Evolutionary conservation across 2,329 filamentous ascomycete genomes (phyloP).

Genomic region (Metarhizium sp.): DNA sequence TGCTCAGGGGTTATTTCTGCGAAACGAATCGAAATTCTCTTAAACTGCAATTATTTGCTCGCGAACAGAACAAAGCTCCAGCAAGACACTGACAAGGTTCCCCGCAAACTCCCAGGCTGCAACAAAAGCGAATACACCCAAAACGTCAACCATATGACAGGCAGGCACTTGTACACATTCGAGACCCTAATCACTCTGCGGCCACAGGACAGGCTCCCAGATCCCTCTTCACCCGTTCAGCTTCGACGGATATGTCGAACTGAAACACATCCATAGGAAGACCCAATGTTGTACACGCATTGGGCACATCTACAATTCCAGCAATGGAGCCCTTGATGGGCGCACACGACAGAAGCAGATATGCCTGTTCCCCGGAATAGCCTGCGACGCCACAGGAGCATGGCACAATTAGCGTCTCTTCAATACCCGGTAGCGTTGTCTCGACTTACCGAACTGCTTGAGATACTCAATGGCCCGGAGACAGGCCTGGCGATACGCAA

Average conservation of each 20-base stretch:
- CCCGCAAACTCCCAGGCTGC: no score
- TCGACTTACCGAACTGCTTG: constrained; percentile 20
- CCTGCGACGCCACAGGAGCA: constrained; percentile 28
- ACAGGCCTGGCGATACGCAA: constrained; percentile 77
- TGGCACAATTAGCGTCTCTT: neutral
- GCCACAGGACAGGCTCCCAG: constrained; percentile 13
- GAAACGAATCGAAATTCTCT: neutral
- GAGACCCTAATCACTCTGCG: neutral
- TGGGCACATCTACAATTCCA: constrained; percentile 84
- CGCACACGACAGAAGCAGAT: constrained; percentile 75
- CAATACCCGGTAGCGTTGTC: neutral
- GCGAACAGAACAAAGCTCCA: no score
- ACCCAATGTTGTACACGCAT: constrained; percentile 82
- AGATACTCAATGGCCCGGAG: constrained; percentile 39
- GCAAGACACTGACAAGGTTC: no score
- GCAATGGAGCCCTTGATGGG: constrained; percentile 83
- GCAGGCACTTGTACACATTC: neutral
- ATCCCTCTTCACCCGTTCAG: constrained; percentile 11
- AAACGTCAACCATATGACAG: neutral
- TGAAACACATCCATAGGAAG: constrained; percentile 92
- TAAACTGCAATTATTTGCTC: no score
- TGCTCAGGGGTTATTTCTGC: neutral
- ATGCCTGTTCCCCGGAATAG: constrained; percentile 67
- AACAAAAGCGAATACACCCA: no score
- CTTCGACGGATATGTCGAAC: constrained; percentile 62